Base-by-base conservation (phyloP, 1,284 basidiomycete genomes). In the Heterobasidion occidentale region DNA sequence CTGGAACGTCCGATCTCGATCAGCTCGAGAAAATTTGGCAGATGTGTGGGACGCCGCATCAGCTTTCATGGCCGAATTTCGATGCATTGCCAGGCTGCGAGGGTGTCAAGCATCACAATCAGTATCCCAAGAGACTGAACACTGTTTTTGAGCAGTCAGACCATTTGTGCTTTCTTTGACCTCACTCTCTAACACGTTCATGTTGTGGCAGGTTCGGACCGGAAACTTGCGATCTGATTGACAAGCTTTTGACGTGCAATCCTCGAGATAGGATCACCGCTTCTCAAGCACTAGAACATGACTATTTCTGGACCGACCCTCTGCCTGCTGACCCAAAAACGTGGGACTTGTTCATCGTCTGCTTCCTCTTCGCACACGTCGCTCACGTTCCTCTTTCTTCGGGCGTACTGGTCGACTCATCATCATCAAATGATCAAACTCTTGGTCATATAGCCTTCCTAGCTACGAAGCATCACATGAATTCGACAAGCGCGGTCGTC, bases 251-350 rank as follows among this genome's bases (percentile, higher is more conserved):
- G 54, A 85, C 84, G 7, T 94, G 95, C 70, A 92, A 98, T 70
- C 96, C 97, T 51, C 84, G 88, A 67, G 88, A 94, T 63, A 82
- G 96, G 42, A 83, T 98, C 59, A 97, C 96, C 9, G 97, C 97
- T 9, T 72, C 83, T 20, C 84, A 94, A 65, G 91, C 92, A 3
- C 82, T 96, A 61, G 84, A 88, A 60, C 94, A 97, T 66, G 86
- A 93, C 53, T 97, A 96, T 73, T 97, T 97, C 71, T 95, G 91
- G 90, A 87, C 84, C 0, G 86, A 90, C 60, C 92, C 92, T 0
- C 64, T 91, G 35, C 87, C 92, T 14, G 90, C 90, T n/a, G 87
- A 90, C 71, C 85, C 90, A 0, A 88, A 86, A 68, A 81, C 81
- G 92, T 92, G 61, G 61, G 84, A 75, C 49, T 51, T 45, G 36